These are phyloP conservation scores for Colletotrichum limetticola DNA, from an alignment of 2,329 filamentous ascomycete species.

Conservation along the genomic window DNA sequence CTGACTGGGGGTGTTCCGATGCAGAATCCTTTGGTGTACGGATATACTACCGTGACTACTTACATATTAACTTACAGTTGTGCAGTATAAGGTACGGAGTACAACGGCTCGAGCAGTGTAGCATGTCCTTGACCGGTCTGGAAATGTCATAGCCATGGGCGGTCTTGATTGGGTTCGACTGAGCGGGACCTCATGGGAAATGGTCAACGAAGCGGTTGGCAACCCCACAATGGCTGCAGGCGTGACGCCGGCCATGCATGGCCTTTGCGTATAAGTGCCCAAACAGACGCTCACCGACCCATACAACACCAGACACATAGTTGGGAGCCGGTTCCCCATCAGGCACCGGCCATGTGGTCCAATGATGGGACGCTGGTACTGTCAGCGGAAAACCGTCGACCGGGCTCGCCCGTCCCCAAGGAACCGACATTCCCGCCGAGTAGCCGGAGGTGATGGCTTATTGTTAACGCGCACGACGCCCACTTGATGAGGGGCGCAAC, in stretches of 20 bases:
- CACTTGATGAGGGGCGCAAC: not conserved
- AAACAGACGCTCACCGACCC: constrained; percentile 32
- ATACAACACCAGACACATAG: constrained; percentile 38
- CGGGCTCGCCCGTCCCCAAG: constrained; percentile 10
- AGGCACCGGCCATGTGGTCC: constrained; percentile 36
- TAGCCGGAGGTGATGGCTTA: constrained; percentile 15
- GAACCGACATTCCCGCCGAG: constrained; percentile 28
- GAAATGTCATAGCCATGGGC: not conserved
- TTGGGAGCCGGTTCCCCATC: constrained; percentile 31
- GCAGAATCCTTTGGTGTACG: not conserved
- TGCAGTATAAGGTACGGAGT: not conserved
- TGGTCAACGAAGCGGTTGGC: constrained; percentile 12
- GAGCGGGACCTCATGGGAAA: constrained; percentile 21
- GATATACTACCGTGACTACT: not conserved
- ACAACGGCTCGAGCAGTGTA: not conserved
- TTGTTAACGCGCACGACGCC: constrained; percentile 29
- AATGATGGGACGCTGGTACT: constrained; percentile 18
- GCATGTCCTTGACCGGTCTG: constrained; percentile 19
- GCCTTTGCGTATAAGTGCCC: constrained; percentile 34
- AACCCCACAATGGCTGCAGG: constrained; percentile 35
- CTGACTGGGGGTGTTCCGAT: not conserved
- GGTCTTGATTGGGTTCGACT: constrained; percentile 7
- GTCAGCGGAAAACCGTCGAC: constrained; percentile 26
- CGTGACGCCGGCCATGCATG: constrained; percentile 35
- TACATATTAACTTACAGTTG: too few relatives aligned